These are phyloP conservation scores for Arthrobotrys pseudoclavata DNA, from an alignment of 2,329 filamentous ascomycete genomes.

Conservation along the genomic window DNA sequence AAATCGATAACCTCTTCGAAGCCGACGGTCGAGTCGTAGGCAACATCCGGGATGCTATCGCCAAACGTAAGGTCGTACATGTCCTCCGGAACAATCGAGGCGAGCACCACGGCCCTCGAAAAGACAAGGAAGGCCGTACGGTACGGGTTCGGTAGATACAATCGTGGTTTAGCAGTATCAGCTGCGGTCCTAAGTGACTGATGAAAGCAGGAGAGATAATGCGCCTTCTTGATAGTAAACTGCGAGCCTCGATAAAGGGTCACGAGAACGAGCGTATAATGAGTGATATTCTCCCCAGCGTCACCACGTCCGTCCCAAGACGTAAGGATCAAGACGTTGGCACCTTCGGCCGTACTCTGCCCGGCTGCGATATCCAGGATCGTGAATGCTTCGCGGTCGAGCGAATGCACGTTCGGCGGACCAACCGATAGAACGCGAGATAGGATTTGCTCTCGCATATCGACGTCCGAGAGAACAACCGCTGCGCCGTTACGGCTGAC, in stretches of 20 bases:
- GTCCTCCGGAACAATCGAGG: constrained; percentile 77
- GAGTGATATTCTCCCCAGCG: constrained; percentile 70
- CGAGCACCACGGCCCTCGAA: constrained; percentile 80
- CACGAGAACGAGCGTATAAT: constrained; percentile 75
- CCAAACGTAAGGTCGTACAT: constrained; percentile 39
- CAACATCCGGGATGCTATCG: constrained; percentile 42
- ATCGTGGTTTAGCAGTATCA: constrained; percentile 71
- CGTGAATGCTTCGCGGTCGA: constrained; percentile 72
- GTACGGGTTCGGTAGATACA: constrained; percentile 83
- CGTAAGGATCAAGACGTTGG: constrained; percentile 44
- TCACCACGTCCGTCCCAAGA: constrained; percentile 64
- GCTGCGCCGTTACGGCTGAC: constrained; percentile 89
- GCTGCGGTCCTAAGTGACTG: constrained; percentile 28
- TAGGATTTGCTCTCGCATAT: constrained; percentile 76
- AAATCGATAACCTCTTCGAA: constrained; percentile 93
- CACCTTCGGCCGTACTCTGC: constrained; percentile 62
- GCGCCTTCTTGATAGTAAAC: constrained; percentile 46
- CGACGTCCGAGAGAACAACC: constrained; percentile 78
- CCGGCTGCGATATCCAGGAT: constrained; percentile 84
- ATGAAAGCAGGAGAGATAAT: constrained; percentile 55
- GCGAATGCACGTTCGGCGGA: constrained; percentile 38
- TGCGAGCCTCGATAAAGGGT: constrained; percentile 66
- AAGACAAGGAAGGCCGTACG: constrained; percentile 87
- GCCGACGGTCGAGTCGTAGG: constrained; percentile 69
- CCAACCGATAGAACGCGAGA: constrained; percentile 62